Evolutionary conservation across 73 alveolate species (phyloP).

Genomic region (Paramecium sonneborni): DNA sequence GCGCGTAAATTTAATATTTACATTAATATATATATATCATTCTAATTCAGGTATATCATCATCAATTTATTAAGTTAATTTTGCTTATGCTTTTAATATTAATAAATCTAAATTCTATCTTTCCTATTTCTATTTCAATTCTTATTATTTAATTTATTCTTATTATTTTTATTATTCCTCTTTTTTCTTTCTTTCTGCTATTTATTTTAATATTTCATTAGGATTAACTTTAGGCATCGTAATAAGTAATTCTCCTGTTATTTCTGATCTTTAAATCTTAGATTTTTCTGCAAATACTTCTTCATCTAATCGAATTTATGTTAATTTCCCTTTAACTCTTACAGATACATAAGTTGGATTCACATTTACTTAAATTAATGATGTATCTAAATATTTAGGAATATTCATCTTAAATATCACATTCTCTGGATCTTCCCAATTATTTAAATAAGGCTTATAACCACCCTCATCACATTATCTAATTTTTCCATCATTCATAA

Average conservation of each 20-base stretch:
- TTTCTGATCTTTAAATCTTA: slow-evolving; percentile 80
- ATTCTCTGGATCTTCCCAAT: slow-evolving; percentile 78
- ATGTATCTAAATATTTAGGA: slow-evolving; percentile 97
- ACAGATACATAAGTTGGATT: slow-evolving; percentile 96
- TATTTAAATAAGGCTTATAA: slow-evolving; percentile 80
- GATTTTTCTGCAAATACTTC: slow-evolving; percentile 90
- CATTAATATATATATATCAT: slow-evolving; percentile 17
- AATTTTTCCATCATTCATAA: slow-evolving; percentile 87
- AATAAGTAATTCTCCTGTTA: slow-evolving; percentile 87
- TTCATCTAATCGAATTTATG: slow-evolving; percentile 85
- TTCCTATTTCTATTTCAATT: slow-evolving; percentile 39
- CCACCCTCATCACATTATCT: slow-evolving; percentile 95
- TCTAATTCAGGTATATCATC: slow-evolving; percentile 73
- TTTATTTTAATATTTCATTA: slow-evolving; percentile 71
- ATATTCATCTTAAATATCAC: slow-evolving; percentile 76
- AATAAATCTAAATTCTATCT: slow-evolving; percentile 8
- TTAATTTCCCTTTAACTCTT: slow-evolving; percentile 89
- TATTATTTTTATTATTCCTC: neutral
- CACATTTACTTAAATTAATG: slow-evolving; percentile 90
- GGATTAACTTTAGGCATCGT: slow-evolving; percentile 80
- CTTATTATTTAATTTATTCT: slow-evolving; percentile 41
- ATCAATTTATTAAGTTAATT: slow-evolving; percentile 56
- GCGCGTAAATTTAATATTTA: slow-evolving; percentile 39
- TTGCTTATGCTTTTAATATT: slow-evolving; percentile 39
- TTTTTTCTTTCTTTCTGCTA: slow-evolving; percentile 44